Evolutionary conservation across 345 rosid species (phyloP), one percentile per base, ranked within the genome.

Genomic region (Corchorus capsularis): DNA sequence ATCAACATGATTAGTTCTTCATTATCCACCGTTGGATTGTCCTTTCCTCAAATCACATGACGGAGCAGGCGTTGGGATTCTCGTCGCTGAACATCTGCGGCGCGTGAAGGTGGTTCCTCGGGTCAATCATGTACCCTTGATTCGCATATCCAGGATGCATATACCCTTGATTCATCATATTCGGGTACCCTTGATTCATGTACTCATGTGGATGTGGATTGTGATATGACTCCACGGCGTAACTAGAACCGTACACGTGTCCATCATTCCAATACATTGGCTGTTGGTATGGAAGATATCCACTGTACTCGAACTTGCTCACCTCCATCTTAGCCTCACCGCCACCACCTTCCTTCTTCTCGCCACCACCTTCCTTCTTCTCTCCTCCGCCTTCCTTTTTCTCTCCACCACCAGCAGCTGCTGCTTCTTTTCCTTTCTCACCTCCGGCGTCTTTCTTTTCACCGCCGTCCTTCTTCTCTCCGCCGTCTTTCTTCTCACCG

Each of bases 71-170:
- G 60, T 94, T 91, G 5, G 97, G 98, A 82, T 94, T 92, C 87
- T 94, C 98, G 69, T 94, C 98, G 56, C 97, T 92, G 71, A 94
- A 92, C 89, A 94, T 83, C 82, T 92, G 91, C 4, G 97, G 94
- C 34, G 93, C 87, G 37, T 85, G 85, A 68, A 71, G 6, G 3
- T 69, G 82, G 8, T 76, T 83, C 13, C 80, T 63, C 41, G 82
- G 89, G 53, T 84, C 88, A 79, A 66, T 9, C 49, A 2, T 57
- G 74, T 87, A 85, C 3, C 78, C 88, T 4, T 82, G 80, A 75
- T 81, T 81, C 4, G 32, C 74, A 19, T 80, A 82, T 0, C 82
- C 86, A 20, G 75, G 84, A 15, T 68, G 60, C 70, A 80, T 83
- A 65, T 82, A 73, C 22, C 47, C 78, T 15, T 70, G 82, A 9